A percentile compares a stretch with the other conserved stretches of the same genome.
These are phyloP conservation scores for Neurospora sp. DNA, from an alignment of 495 filamentous ascomycete species.

Conservation along the genomic window DNA sequence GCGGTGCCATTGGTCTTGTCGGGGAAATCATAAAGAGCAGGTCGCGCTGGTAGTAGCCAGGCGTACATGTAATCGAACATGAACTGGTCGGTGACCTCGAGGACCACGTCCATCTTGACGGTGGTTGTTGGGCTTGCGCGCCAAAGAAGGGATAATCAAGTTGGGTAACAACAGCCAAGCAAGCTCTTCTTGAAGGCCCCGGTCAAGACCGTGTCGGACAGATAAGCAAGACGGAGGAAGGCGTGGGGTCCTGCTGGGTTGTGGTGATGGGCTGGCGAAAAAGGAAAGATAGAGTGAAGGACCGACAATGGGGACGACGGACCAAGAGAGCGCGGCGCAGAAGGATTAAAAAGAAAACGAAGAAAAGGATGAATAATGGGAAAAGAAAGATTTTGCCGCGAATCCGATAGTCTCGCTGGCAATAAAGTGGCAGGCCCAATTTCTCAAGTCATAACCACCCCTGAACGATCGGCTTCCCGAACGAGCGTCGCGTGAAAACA, in stretches of 20 bases:
- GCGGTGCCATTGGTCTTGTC: conserved; percentile 32
- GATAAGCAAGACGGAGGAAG: neutral
- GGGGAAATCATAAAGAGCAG: conserved; percentile 36
- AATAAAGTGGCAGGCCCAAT: neutral
- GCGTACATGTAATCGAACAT: conserved; percentile 77
- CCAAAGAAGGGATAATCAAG: neutral
- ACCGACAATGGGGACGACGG: neutral
- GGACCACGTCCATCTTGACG: conserved; percentile 74
- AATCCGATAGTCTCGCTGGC: neutral
- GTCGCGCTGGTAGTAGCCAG: conserved; percentile 49
- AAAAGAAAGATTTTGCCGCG: neutral
- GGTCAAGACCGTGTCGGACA: neutral
- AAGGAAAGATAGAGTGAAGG: neutral
- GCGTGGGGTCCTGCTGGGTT: neutral
- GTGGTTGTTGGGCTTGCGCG: neutral
- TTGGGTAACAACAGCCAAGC: neutral
- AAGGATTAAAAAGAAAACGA: neutral
- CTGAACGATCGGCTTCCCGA: neutral
- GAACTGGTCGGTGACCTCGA: conserved; percentile 78
- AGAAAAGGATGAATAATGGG: neutral
- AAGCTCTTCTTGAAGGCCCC: neutral
- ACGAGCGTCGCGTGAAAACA: neutral
- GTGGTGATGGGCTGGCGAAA: neutral
- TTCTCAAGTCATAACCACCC: neutral
- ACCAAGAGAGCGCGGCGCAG: neutral